phyloP scores from a whole-genome alignment of 805 yeast genomes.

The Blastobotrys attinorum region DNA sequence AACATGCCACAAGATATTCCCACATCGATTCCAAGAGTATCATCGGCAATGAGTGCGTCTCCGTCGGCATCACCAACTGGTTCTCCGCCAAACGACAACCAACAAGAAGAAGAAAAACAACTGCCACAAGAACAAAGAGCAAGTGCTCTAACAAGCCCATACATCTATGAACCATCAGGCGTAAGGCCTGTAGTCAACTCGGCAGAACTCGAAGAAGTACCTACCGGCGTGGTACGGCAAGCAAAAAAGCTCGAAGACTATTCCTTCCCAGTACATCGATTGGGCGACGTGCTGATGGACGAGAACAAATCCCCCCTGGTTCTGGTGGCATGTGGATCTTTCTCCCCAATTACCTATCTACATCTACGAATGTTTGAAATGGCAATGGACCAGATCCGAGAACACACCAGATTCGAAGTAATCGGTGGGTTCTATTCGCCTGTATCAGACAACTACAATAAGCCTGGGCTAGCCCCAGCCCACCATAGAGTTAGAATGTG shows the following conservation, averaged over 20 bases:
- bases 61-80: neutral
- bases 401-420: conserved; percentile 89
- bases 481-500: conserved; percentile 95
- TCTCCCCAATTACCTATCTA: conserved; percentile 89
- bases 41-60: conserved; percentile 15
- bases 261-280: conserved; percentile 79
- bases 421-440: conserved; percentile 96
- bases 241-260: conserved; percentile 64
- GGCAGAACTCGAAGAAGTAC: conserved; percentile 95
- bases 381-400: conserved; percentile 91
- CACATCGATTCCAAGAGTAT: conserved; percentile 10
- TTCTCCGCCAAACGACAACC: neutral
- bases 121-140: neutral
- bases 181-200: conserved; percentile 41
- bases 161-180: conserved; percentile 9
- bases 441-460: conserved; percentile 80
- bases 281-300: conserved; percentile 61
- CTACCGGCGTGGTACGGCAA: conserved; percentile 87
- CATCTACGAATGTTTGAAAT: conserved; percentile 97
- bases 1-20: conserved; percentile 6
- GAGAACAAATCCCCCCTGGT: conserved; percentile 81
- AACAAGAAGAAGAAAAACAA: neutral
- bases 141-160: conserved; percentile 4
- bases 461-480: conserved; percentile 86
- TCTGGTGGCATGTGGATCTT: conserved; percentile 95